Evolutionary conservation across 148 eudicot genomes (phyloP).

Genomic region (Beta vulgaris): DNA sequence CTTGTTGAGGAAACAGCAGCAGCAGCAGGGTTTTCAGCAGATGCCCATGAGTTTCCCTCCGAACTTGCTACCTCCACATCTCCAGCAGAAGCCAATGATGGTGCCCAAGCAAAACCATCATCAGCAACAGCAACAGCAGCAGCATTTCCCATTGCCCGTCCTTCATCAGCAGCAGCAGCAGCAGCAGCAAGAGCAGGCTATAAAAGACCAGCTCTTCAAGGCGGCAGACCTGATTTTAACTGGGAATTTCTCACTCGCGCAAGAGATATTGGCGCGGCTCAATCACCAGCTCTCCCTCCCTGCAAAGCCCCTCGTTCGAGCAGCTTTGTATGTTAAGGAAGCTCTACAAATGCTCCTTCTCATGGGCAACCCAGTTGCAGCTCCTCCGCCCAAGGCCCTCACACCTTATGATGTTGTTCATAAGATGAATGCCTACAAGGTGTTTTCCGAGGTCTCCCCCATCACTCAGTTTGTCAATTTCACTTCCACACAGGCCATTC

Average conservation of each 20-base stretch:
- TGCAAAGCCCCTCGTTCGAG: constrained; percentile 79
- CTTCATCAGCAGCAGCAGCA: constrained; percentile 19
- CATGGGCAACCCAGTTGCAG: constrained; percentile 34
- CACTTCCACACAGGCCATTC: constrained; percentile 78
- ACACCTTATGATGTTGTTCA: constrained; percentile 68
- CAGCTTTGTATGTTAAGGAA: constrained; percentile 75
- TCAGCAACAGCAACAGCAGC: constrained; percentile 14
- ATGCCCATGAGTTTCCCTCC: constrained; percentile 24
- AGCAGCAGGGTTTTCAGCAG: constrained; percentile 17
- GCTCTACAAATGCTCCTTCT: constrained; percentile 70
- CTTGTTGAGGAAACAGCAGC: constrained; percentile 26
- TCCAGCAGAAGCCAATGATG: constrained; percentile 36
- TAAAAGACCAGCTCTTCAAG: constrained; percentile 73
- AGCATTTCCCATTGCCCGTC: constrained; percentile 15
- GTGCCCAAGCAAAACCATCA: constrained; percentile 22
- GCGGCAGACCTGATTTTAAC: constrained; percentile 75
- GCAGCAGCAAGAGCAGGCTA: constrained; percentile 49
- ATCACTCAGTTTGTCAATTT: constrained; percentile 74
- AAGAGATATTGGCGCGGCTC: constrained; percentile 99
- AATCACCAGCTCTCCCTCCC: constrained; percentile 89
- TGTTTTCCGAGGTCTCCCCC: constrained; percentile 85
- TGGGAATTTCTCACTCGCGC: constrained; percentile 86
- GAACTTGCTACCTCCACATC: constrained; percentile 32
- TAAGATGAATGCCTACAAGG: constrained; percentile 84
- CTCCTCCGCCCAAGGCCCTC: constrained; percentile 32